Percentiles rank a stretch among this genome's conserved stretches.
Conservation (phyloP, 2,329 filamentous ascomycete species). For the Beauveria scarabaeidicola region DNA sequence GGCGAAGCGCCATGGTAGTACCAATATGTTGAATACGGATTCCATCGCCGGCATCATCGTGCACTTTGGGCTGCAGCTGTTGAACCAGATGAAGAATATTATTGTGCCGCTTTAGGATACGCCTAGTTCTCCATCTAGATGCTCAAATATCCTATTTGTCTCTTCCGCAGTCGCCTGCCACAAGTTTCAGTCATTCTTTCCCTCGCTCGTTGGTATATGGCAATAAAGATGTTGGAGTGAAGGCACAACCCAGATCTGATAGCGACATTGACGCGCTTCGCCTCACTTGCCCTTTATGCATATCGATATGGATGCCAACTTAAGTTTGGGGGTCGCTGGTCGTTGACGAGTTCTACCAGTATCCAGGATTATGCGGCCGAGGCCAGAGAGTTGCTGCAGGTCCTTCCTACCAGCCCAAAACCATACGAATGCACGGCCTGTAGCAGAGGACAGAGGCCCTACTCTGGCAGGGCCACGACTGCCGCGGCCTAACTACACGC, state of each 20-base stretch:
- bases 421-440: background rate
- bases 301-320: background rate
- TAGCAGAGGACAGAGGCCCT: background rate
- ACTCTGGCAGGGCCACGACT: background rate
- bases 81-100: background rate
- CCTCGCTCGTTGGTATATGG: background rate
- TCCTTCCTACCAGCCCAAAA: background rate
- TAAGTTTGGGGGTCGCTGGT: background rate
- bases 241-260: background rate
- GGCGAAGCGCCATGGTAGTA: background rate
- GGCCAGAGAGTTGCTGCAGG: background rate
- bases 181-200: background rate
- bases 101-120: background rate
- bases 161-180: background rate
- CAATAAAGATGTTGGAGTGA: background rate
- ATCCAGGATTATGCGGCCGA: background rate
- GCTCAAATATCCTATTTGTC: background rate
- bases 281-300: background rate
- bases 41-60: background rate
- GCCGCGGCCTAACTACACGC: background rate
- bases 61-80: background rate
- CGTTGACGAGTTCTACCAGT: background rate
- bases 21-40: background rate
- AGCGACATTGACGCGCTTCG: background rate
- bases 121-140: background rate